These are phyloP conservation scores for Globisporangium uncinulatum DNA, from an alignment of 352 stramenopile species.

Conservation along the genomic window DNA sequence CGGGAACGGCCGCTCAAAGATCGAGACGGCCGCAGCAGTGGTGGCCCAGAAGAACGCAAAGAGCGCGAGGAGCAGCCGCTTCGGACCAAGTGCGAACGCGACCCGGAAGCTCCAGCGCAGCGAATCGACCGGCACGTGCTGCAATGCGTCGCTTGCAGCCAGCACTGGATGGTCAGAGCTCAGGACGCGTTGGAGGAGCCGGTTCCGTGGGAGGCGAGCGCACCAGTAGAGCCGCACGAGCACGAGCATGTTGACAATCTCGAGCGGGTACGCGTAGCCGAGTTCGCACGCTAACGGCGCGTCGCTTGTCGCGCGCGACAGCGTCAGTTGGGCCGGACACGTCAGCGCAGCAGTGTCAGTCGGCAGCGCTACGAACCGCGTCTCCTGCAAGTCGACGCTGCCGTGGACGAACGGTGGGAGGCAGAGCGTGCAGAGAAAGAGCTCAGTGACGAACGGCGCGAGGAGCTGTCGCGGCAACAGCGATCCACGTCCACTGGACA, in stretches of 20 bases:
- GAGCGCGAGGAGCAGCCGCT: conserved; percentile 30
- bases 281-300: conserved; percentile 28
- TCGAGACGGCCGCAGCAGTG: conserved; percentile 42
- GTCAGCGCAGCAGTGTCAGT: conserved; percentile 6
- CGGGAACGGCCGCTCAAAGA: conserved; percentile 55
- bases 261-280: conserved; percentile 45
- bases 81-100: conserved; percentile 33
- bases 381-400: conserved; percentile 33
- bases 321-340: conserved; percentile 23
- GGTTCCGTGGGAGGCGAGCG: conserved; percentile 45
- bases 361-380: conserved; percentile 32
- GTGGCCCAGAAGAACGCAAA: conserved; percentile 44
- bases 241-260: conserved; percentile 60
- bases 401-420: conserved; percentile 49
- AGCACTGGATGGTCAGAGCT: conserved; percentile 23
- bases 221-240: conserved; percentile 59
- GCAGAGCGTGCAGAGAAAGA: conserved; percentile 34
- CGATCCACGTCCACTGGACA: conserved; percentile 6
- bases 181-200: conserved; percentile 31
- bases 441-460: conserved; percentile 33
- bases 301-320: conserved; percentile 7
- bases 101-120: conserved; percentile 55
- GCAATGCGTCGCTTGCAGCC: conserved; percentile 18
- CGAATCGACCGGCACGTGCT: conserved; percentile 33
- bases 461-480: conserved; percentile 21